phyloP scores from a whole-genome alignment of 805 yeast genomes.

The Schizosaccharomyces osmophilus region DNA sequence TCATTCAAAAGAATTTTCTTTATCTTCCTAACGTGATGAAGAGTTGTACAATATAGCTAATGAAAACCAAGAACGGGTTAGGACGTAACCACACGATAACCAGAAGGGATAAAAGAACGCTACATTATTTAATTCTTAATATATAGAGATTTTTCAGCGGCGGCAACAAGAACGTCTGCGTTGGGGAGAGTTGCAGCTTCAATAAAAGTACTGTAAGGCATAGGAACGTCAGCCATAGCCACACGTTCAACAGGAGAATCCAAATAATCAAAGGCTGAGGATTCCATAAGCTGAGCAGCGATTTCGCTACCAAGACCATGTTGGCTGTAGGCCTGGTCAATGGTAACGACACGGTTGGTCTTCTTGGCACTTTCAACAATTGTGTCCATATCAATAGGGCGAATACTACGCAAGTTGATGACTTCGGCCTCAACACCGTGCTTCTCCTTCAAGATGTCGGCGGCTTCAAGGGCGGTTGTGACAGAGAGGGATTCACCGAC shows the following conservation, averaged over 20 bases:
- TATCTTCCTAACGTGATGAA: too few relatives aligned
- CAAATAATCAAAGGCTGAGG: constrained; percentile 90
- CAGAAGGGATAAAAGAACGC: neutral
- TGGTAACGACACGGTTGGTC: constrained; percentile 88
- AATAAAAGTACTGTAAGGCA: constrained; percentile 87
- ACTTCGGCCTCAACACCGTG: constrained; percentile 82
- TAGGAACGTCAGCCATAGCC: constrained; percentile 98
- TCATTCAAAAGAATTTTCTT: too few relatives aligned
- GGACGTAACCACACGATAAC: neutral
- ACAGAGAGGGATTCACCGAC: constrained; percentile 86
- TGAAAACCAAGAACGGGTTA: neutral
- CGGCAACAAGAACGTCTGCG: constrained; percentile 68
- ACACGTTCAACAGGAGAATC: constrained; percentile 97
- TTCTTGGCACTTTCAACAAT: constrained; percentile 75
- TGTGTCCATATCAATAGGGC: constrained; percentile 80
- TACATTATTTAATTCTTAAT: constrained; percentile 5
- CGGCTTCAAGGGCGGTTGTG: constrained; percentile 65
- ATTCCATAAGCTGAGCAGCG: constrained; percentile 92
- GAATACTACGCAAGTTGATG: constrained; percentile 82
- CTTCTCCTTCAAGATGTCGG: constrained; percentile 60
- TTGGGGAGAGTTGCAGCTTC: constrained; percentile 99
- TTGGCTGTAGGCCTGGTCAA: constrained; percentile 94
- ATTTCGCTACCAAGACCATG: constrained; percentile 98
- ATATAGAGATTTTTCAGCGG: constrained; percentile 19
- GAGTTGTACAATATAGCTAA: neutral